Evolutionary conservation across 1,139 yeast genomes (phyloP).

Genomic region (Protomyces lactucae-debilis): DNA sequence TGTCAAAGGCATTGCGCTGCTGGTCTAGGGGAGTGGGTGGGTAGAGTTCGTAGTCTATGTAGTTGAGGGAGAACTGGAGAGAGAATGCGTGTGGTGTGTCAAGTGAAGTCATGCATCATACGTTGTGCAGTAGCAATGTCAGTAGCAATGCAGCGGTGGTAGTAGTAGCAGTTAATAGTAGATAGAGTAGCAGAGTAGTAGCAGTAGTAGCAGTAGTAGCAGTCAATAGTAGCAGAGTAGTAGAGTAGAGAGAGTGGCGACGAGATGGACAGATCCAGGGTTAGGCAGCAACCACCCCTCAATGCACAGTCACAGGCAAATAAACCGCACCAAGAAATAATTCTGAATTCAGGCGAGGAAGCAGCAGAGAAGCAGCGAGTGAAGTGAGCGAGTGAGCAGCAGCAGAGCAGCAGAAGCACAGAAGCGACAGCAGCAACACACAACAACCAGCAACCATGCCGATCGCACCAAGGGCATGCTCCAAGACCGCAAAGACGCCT

Average conservation of each 20-base stretch:
- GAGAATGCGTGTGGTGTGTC: neutral
- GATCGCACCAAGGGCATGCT: constrained; percentile 25
- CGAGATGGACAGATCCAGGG: neutral
- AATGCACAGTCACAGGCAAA: neutral
- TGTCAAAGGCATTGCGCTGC: constrained; percentile 7
- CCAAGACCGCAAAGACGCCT: constrained; percentile 29
- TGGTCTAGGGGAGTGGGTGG: constrained; percentile 15
- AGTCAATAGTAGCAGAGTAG: too few relatives aligned
- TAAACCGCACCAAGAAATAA: neutral
- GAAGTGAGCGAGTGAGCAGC: too few relatives aligned
- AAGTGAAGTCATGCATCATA: neutral
- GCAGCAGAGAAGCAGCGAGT: too few relatives aligned
- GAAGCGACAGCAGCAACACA: neutral
- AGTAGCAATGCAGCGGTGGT: neutral
- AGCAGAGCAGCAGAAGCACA: neutral
- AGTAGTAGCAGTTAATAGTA: neutral
- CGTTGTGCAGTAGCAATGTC: too few relatives aligned
- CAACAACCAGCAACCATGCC: neutral
- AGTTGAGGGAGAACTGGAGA: constrained; percentile 11
- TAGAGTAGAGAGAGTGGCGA: too few relatives aligned
- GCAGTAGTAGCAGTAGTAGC: neutral
- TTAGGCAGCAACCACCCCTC: neutral
- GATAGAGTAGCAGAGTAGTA: too few relatives aligned
- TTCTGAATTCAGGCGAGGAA: too few relatives aligned
- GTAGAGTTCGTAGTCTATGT: constrained; percentile 21